These are phyloP conservation scores for Ophiostoma sp. DNA, from an alignment of 2,329 filamentous ascomycete genomes.

Conservation along the genomic window DNA sequence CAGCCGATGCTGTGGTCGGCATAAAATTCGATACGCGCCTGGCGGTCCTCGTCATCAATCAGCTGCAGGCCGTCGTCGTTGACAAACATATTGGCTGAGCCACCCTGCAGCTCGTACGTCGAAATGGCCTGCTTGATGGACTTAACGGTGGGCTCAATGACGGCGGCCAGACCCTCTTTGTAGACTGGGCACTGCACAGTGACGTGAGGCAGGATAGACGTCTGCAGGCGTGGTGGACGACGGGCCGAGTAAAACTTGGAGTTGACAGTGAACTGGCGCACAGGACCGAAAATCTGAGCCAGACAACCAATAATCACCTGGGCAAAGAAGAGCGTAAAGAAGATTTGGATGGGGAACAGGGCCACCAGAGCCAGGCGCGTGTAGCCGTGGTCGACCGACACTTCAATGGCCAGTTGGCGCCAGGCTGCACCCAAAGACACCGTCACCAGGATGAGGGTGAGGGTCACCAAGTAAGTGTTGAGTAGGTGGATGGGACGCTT, in stretches of 20 bases:
- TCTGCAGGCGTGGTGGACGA: conserved; percentile 63
- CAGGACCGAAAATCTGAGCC: conserved; percentile 73
- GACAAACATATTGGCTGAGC: conserved; percentile 75
- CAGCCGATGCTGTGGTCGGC: conserved; percentile 69
- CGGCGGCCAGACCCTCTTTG: conserved; percentile 74
- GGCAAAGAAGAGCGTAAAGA: conserved; percentile 80
- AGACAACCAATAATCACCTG: conserved; percentile 76
- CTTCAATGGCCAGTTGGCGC: conserved; percentile 67
- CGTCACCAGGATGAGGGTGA: conserved; percentile 66
- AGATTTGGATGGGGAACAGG: conserved; percentile 70
- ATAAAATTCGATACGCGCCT: conserved; percentile 66
- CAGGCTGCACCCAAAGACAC: conserved; percentile 69
- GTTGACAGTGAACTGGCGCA: conserved; percentile 71
- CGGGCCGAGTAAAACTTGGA: conserved; percentile 79
- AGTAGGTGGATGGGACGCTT: conserved; percentile 66
- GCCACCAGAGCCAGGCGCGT: conserved; percentile 64
- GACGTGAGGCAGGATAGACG: conserved; percentile 63
- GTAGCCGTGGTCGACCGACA: conserved; percentile 63
- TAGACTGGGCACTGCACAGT: conserved; percentile 88
- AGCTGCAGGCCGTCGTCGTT: conserved; percentile 75
- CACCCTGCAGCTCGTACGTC: conserved; percentile 74
- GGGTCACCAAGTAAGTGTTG: conserved; percentile 67
- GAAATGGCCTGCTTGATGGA: conserved; percentile 77
- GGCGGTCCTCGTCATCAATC: conserved; percentile 61
- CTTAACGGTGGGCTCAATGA: conserved; percentile 75